Evolutionary conservation across 257 asterid genomes (phyloP).

Genomic region (Przewalskia tangutica): DNA sequence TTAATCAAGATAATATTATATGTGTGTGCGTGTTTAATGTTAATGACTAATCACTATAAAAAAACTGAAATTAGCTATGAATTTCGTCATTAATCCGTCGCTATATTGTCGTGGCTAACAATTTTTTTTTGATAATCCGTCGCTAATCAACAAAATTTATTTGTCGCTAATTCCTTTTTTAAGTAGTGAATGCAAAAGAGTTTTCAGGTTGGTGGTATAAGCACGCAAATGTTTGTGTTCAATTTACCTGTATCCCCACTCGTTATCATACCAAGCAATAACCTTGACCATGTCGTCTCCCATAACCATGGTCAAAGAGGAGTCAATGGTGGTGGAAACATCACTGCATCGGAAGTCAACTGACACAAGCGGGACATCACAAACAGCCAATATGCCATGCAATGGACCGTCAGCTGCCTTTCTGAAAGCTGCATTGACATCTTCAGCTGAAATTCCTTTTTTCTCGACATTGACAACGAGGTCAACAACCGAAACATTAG

Average conservation of each 20-base stretch:
- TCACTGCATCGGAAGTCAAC: constrained; percentile 65
- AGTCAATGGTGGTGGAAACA: constrained; percentile 47
- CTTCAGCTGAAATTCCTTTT: constrained; percentile 71
- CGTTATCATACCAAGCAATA: constrained; percentile 96
- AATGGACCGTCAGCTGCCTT: constrained; percentile 77
- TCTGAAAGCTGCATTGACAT: constrained; percentile 81
- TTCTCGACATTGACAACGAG: constrained; percentile 75
- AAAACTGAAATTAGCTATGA: too few relatives aligned
- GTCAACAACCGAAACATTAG: constrained; percentile 89
- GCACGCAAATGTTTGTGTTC: not conserved
- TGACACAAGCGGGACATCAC: constrained; percentile 77
- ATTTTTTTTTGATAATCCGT: too few relatives aligned
- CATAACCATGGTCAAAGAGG: constrained; percentile 95
- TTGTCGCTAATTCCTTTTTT: too few relatives aligned
- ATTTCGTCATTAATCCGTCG: too few relatives aligned
- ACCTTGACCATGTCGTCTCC: constrained; percentile 97
- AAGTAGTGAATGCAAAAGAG: not conserved
- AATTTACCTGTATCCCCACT: constrained; percentile 90
- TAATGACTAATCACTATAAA: not conserved
- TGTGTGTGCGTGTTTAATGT: not conserved
- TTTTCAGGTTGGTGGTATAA: not conserved
- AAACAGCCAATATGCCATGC: constrained; percentile 61
- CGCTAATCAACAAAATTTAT: too few relatives aligned
- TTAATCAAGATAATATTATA: not conserved
- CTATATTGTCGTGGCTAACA: too few relatives aligned